Evolutionary conservation across 345 rosid species (phyloP), one percentile per base, ranked within the genome.

Genomic region (Arabis alpina): DNA sequence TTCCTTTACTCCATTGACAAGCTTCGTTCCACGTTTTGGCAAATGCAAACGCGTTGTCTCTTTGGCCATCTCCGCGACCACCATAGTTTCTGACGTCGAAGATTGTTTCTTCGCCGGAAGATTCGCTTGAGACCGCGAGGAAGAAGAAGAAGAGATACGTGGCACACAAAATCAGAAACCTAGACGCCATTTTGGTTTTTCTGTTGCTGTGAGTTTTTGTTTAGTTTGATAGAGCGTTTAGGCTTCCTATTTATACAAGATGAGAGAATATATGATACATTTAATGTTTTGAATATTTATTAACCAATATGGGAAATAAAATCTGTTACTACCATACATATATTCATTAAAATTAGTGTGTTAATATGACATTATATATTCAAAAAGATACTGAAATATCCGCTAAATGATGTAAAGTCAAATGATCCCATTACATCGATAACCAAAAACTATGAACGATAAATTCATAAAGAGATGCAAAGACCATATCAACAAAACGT

Each of bases 61-160:
- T 41, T 48, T 16, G 37, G 14, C 70, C 61, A 36, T 72, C 70
- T n/a, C 61, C 77, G 3, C 42, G 44, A 56, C 77, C 80, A 54
- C 80, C 77, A 50, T 67, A 77, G 37, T 30, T 30, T 77, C 77
- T 65, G 15, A 77, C 74, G 53, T 77, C 74, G 13, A 77, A 77
- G 6, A 66, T 19, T 32, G 61, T 71, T 16, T 3, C 4, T n/a
- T 10, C 7, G 23, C 23, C 23, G 23, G 23, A 19, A 19, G 23
- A 19, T 19, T 19, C 23, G 19, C 56, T 50, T 45, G 72, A 23
- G 55, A 41, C 74, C 27, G 59, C 64, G 25, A 66, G 54, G 57
- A 54, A 19, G 68, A 68, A 61, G 68, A 19, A 61, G 72, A 55
- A 51, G 67, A 73, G 66, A 41, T 40, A 50, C 5, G 5, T 50